phyloP scores from a whole-genome alignment of 257 asterid genomes.

The Perilla frutescens region DNA sequence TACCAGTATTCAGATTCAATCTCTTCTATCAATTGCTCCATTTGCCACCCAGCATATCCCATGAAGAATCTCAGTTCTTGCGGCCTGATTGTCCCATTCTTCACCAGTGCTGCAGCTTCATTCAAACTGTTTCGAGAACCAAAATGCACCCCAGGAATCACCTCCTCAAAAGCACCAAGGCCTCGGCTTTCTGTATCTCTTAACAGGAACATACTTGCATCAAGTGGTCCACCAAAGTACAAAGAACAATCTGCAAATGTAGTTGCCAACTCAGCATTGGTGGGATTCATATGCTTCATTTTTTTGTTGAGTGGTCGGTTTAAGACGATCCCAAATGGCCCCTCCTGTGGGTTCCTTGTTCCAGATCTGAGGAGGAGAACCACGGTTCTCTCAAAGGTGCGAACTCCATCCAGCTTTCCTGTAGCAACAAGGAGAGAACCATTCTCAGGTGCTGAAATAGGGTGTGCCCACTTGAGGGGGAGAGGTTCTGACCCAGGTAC shows the following conservation, averaged over 20 bases:
- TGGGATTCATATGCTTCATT: constrained; percentile 85
- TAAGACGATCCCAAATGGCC: constrained; percentile 85
- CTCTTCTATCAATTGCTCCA: constrained; percentile 84
- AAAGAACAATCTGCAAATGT: constrained; percentile 84
- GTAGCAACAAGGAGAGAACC: constrained; percentile 95
- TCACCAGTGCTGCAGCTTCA: constrained; percentile 73
- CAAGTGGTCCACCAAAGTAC: constrained; percentile 98
- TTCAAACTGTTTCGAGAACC: constrained; percentile 87
- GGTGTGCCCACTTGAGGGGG: constrained; percentile 97
- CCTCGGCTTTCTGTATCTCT: constrained; percentile 52
- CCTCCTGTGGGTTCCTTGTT: constrained; percentile 81
- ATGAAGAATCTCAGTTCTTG: constrained; percentile 86
- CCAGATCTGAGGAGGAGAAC: constrained; percentile 92
- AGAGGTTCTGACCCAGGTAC: constrained; percentile 51
- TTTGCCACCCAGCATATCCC: constrained; percentile 96
- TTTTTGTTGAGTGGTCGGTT: constrained; percentile 85
- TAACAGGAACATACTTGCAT: constrained; percentile 82
- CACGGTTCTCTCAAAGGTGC: constrained; percentile 83
- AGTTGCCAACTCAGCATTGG: constrained; percentile 74
- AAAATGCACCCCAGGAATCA: constrained; percentile 73
- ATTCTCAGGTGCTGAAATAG: constrained; percentile 86
- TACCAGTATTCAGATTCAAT: constrained; percentile 84
- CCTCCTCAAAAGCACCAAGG: constrained; percentile 70
- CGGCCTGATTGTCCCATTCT: constrained; percentile 68
- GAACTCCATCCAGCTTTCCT: constrained; percentile 92